phyloP scores from a whole-genome alignment of 2,329 filamentous ascomycete species.

The Colletotrichum orbiculare region DNA sequence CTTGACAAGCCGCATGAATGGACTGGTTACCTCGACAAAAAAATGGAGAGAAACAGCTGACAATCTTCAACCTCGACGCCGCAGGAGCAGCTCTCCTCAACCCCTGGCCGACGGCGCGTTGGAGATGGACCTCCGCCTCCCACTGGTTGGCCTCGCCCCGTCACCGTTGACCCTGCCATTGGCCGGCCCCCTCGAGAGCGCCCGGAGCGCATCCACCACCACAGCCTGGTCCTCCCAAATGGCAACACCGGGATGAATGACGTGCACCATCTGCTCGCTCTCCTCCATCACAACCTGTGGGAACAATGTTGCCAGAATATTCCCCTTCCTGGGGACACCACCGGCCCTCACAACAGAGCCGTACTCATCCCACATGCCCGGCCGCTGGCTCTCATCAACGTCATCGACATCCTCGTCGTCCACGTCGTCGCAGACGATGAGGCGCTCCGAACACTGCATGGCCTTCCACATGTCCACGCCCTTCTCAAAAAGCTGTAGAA shows the following conservation, averaged over 20 bases:
- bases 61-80: background rate
- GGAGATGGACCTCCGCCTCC: slow-evolving; percentile 14
- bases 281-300: slow-evolving; percentile 41
- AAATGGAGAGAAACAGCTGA: background rate
- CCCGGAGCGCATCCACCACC: slow-evolving; percentile 15
- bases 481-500: slow-evolving; percentile 39
- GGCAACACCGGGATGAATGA: slow-evolving; percentile 41
- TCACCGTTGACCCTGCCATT: slow-evolving; percentile 20
- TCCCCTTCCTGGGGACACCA: slow-evolving; percentile 6
- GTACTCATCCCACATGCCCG: slow-evolving; percentile 40
- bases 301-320: slow-evolving; percentile 39
- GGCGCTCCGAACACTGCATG: slow-evolving; percentile 42
- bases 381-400: slow-evolving; percentile 34
- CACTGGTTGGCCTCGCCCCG: background rate
- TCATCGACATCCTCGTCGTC: slow-evolving; percentile 32
- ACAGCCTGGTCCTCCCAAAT: slow-evolving; percentile 41
- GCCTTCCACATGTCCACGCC: slow-evolving; percentile 41
- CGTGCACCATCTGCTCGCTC: slow-evolving; percentile 24
- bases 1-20: background rate
- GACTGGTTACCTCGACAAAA: background rate
- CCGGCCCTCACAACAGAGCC: slow-evolving; percentile 11
- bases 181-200: slow-evolving; percentile 1
- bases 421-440: slow-evolving; percentile 40
- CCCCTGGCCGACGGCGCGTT: slow-evolving; percentile 9
- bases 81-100: background rate